Percentiles rank a stretch among this genome's conserved stretches.
phyloP scores from a whole-genome alignment of 2,329 filamentous ascomycete genomes.

The Aspergillus novoparasiticus region DNA sequence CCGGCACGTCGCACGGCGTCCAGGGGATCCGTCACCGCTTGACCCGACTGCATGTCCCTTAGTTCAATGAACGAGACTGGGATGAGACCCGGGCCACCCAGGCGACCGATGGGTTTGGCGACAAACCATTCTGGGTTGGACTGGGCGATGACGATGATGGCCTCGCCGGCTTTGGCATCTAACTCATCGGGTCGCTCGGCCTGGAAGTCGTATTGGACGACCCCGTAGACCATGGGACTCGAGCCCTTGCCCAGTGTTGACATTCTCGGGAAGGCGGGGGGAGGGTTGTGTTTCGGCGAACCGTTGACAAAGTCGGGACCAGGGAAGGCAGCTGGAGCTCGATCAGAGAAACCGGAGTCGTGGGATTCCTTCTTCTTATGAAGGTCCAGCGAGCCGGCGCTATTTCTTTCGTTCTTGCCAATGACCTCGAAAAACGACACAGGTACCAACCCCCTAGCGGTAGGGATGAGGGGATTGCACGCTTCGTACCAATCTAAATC shows the following conservation, averaged over 20 bases:
- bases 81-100: constrained; percentile 94
- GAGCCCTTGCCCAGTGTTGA: constrained; percentile 54
- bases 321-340: constrained; percentile 42
- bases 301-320: constrained; percentile 30
- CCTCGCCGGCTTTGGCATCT: constrained; percentile 91
- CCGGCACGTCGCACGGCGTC: constrained; percentile 86
- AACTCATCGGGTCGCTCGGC: constrained; percentile 95
- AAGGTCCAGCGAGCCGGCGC: constrained; percentile 65
- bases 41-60: constrained; percentile 85
- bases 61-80: constrained; percentile 97
- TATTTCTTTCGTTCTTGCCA: constrained; percentile 89
- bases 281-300: constrained; percentile 20
- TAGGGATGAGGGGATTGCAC: constrained; percentile 84
- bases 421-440: constrained; percentile 92
- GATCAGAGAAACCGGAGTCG: constrained; percentile 84
- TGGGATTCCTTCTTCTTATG: constrained; percentile 66
- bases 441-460: constrained; percentile 86
- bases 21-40: constrained; percentile 76
- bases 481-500: constrained; percentile 97
- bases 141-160: constrained; percentile 97
- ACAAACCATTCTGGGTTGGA: constrained; percentile 99
- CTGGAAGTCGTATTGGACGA: constrained; percentile 95
- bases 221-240: constrained; percentile 91
- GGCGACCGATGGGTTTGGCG: constrained; percentile 93
- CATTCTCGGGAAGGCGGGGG: constrained; percentile 42